Conservation (phyloP, 1,139 yeast species). For the Pneumocystis carinii region DNA sequence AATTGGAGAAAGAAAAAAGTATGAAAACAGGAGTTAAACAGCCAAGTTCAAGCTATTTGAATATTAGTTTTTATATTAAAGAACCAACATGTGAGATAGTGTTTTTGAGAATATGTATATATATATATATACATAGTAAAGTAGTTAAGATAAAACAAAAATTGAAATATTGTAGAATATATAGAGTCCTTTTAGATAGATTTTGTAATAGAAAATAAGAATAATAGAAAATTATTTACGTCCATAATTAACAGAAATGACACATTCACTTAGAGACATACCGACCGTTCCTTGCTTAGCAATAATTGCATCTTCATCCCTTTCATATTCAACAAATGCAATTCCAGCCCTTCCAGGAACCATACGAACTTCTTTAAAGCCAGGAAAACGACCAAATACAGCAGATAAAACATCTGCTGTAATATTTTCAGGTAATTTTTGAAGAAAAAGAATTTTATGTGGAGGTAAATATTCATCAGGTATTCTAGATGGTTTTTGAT, state of each 20-base stretch:
- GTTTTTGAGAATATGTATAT: background rate
- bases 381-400: constrained; percentile 37
- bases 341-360: constrained; percentile 48
- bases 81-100: too few relatives aligned
- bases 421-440: constrained; percentile 40
- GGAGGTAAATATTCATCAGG: constrained; percentile 38
- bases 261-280: constrained; percentile 25
- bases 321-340: constrained; percentile 68
- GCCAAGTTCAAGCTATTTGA: too few relatives aligned
- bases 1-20: too few relatives aligned
- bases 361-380: constrained; percentile 50
- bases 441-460: constrained; percentile 53
- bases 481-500: constrained; percentile 18
- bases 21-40: too few relatives aligned
- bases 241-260: constrained; percentile 33
- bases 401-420: constrained; percentile 31
- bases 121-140: background rate
- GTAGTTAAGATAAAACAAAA: background rate
- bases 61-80: too few relatives aligned
- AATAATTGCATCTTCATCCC: constrained; percentile 34
- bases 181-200: background rate
- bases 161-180: too few relatives aligned
- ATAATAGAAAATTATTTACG: background rate
- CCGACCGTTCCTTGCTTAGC: constrained; percentile 30
- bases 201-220: too few relatives aligned